A percentile compares a stretch with the other conserved stretches of the same genome.
Evolutionary conservation across 805 yeast genomes (phyloP).

Genomic region (Maudiozyma saulgeensis): DNA sequence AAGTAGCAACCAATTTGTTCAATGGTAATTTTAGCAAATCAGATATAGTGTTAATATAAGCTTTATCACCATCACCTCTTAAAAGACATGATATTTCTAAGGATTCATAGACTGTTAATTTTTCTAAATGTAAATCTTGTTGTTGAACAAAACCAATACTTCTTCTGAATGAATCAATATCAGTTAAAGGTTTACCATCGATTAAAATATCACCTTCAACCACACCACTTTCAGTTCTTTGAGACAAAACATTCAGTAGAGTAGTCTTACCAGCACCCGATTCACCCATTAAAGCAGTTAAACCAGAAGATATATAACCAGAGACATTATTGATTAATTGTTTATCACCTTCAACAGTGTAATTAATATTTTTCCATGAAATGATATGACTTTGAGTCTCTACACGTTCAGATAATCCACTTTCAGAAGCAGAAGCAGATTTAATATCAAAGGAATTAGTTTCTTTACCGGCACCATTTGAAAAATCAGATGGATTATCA

Average conservation of each 20-base stretch:
- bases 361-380: constrained; percentile 55
- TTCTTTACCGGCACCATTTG: not conserved
- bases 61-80: constrained; percentile 31
- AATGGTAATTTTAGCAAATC: constrained; percentile 35
- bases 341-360: constrained; percentile 34
- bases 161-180: constrained; percentile 38
- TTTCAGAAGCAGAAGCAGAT: not conserved
- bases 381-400: constrained; percentile 36
- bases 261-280: constrained; percentile 63
- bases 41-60: constrained; percentile 30
- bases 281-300: constrained; percentile 54
- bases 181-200: constrained; percentile 40
- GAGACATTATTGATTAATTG: constrained; percentile 37
- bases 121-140: constrained; percentile 45
- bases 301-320: constrained; percentile 65
- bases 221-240: constrained; percentile 45
- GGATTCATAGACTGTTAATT: constrained; percentile 46
- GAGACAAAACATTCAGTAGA: constrained; percentile 43
- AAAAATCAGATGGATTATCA: not conserved
- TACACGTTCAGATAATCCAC: not conserved
- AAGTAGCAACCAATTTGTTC: constrained; percentile 39
- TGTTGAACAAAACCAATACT: constrained; percentile 53
- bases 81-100: constrained; percentile 42
- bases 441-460: not conserved
- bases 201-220: constrained; percentile 51